Evolutionary conservation across 805 yeast species (phyloP).

Genomic region (Soucietia sequanensis): DNA sequence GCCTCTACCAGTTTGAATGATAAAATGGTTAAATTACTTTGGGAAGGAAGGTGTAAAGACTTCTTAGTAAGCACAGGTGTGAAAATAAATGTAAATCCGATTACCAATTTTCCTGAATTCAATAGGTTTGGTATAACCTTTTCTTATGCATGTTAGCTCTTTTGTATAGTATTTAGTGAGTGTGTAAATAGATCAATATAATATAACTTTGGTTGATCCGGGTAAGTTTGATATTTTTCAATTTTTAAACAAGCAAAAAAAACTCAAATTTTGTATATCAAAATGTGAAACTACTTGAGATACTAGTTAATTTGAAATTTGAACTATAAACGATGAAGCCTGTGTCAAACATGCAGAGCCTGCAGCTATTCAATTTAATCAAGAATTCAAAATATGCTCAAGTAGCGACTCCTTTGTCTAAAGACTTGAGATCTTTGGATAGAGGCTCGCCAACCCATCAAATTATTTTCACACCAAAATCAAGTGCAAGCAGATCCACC

Average conservation of each 20-base stretch:
- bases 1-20: conserved; percentile 68
- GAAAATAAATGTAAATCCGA: conserved; percentile 41
- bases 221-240: too few relatives aligned
- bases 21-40: conserved; percentile 58
- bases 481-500: conserved; percentile 63
- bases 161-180: too few relatives aligned
- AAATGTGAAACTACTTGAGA: too few relatives aligned
- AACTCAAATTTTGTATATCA: too few relatives aligned
- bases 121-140: conserved; percentile 57
- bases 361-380: conserved; percentile 33
- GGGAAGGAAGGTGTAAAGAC: conserved; percentile 88
- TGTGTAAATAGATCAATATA: too few relatives aligned
- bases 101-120: conserved; percentile 45
- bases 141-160: conserved; percentile 60
- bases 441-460: conserved; percentile 63
- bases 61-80: conserved; percentile 77
- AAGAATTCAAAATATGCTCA: conserved; percentile 43
- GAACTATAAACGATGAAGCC: too few relatives aligned
- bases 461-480: conserved; percentile 64
- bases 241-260: too few relatives aligned
- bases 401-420: conserved; percentile 41
- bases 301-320: too few relatives aligned
- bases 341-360: conserved; percentile 28
- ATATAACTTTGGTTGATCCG: too few relatives aligned
- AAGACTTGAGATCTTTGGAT: conserved; percentile 26